Evolutionary conservation across 441 rosid species (phyloP).

Genomic region (Capsella rubella): DNA sequence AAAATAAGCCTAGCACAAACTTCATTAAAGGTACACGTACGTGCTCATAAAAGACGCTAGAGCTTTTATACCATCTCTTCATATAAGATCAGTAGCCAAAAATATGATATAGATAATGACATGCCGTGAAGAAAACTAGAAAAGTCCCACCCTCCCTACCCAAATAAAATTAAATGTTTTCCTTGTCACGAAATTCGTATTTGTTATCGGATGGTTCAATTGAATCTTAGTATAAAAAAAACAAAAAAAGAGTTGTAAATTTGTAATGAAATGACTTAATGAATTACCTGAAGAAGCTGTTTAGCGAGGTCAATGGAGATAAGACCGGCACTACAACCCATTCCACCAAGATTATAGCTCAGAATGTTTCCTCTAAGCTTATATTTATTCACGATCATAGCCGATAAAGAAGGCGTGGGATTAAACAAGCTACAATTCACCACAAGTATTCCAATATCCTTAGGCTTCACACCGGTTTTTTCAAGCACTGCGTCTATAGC

Average conservation of each 20-base stretch:
- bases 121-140: slow-evolving; percentile 37
- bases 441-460: slow-evolving; percentile 68
- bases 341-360: slow-evolving; percentile 75
- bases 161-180: neutral
- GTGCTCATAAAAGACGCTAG: slow-evolving; percentile 27
- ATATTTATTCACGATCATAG: slow-evolving; percentile 72
- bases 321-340: slow-evolving; percentile 84
- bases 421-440: slow-evolving; percentile 76
- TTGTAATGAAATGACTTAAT: neutral
- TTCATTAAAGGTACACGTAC: slow-evolving; percentile 4
- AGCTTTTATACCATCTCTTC: neutral
- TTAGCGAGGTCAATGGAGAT: slow-evolving; percentile 76
- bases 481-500: slow-evolving; percentile 63
- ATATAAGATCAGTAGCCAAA: slow-evolving; percentile 12
- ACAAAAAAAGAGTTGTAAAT: no score
- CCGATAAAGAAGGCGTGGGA: slow-evolving; percentile 73
- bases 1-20: slow-evolving; percentile 32
- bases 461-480: slow-evolving; percentile 64
- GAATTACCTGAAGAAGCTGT: slow-evolving; percentile 64
- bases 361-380: slow-evolving; percentile 67
- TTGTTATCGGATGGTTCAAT: slow-evolving; percentile 5
- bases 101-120: slow-evolving; percentile 19
- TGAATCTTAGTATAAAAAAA: neutral
- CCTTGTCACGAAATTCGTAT: slow-evolving; percentile 1
- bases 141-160: slow-evolving; percentile 26